Base-by-base conservation (phyloP, 306 rosid species). In the Ceratonia siliqua region DNA sequence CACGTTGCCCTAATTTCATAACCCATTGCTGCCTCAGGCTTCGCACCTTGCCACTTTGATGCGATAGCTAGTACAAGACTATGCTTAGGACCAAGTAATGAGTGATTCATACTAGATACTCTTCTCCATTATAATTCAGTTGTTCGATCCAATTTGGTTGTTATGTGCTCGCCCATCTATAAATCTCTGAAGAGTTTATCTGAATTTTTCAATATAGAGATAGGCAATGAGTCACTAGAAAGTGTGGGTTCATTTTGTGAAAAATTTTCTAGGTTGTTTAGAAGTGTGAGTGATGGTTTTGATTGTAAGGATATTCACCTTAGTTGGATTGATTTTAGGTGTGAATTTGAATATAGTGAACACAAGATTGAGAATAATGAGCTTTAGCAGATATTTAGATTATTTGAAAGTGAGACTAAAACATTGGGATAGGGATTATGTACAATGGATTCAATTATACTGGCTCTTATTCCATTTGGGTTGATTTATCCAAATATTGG, bases 401-500 rank as follows among this genome's bases (percentile, higher is more conserved):
- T 86, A 42, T 79, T 93, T 12, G 76, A 79, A 63, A 75, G 45
- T 21, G 93, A 80, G 63, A 25, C 81, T 75, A 55, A 53, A 79
- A 67, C 77, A 65, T 81, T 93, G 36, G 96, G 97, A 15, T 93
- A 97, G 98, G 96, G 98, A 0, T 85, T 87, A 74, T 85, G 87
- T 58, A 69, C 82, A 0, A 62, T 84, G 1, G 88, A 86, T 79
- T 83, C 92, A 0, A 70, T 93, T 62, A 46, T 93, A 32, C 82
- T 91, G 2, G 89, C 86, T 72, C 75, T 93, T 76, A 81, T 89
- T 72, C 96, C 97, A 6, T 90, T 90, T 82, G 97, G 92, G 2
- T 81, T 93, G 84, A 87, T 93, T 80, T 93, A 91, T 79, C 98
- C 98, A 0, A 84, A 77, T 50, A 86, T 93, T 83, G 96, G 86